phyloP scores from a whole-genome alignment of 495 filamentous ascomycete species.

The Coniosporium apollinis region DNA sequence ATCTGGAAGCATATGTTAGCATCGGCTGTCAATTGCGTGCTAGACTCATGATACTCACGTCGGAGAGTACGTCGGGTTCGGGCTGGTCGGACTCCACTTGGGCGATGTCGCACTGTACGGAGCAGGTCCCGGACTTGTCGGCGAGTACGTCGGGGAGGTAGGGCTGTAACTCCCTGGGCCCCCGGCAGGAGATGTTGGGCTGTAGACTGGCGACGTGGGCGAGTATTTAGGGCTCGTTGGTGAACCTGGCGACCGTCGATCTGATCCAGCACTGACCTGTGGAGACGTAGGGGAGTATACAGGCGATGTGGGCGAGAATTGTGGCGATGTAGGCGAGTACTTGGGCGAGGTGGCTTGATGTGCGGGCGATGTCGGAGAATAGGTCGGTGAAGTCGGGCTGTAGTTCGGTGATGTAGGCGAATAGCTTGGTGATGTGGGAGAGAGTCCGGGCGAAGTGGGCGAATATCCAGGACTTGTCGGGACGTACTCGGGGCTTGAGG shows the following conservation, averaged over 20 bases:
- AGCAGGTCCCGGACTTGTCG: slow-evolving; percentile 32
- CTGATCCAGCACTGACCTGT: slow-evolving; percentile 35
- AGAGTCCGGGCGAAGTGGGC: slow-evolving; percentile 42
- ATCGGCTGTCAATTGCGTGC: too few relatives aligned
- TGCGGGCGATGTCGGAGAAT: slow-evolving; percentile 45
- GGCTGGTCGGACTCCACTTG: not conserved
- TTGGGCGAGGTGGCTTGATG: slow-evolving; percentile 44
- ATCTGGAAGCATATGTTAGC: not conserved
- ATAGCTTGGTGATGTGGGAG: slow-evolving; percentile 29
- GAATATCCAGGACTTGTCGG: slow-evolving; percentile 29
- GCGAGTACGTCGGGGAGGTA: slow-evolving; percentile 43
- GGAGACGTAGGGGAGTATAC: slow-evolving; percentile 19
- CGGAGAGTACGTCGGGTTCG: slow-evolving; percentile 14
- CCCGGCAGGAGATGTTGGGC: slow-evolving; percentile 2
- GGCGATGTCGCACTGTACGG: slow-evolving; percentile 30
- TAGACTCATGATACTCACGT: too few relatives aligned
- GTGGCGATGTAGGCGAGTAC: slow-evolving; percentile 33
- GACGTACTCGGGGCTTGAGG: slow-evolving; percentile 26
- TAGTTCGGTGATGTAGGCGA: slow-evolving; percentile 66
- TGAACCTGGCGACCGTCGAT: slow-evolving; percentile 34
- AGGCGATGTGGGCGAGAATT: slow-evolving; percentile 36
- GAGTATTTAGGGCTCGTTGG: too few relatives aligned
- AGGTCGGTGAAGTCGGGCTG: slow-evolving; percentile 53
- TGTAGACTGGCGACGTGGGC: slow-evolving; percentile 53
- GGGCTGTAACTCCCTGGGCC: slow-evolving; percentile 39